Evolutionary conservation across 2,329 filamentous ascomycete species (phyloP), one percentile per base, ranked within the genome.

Genomic region (Colletotrichum tamarilloi): DNA sequence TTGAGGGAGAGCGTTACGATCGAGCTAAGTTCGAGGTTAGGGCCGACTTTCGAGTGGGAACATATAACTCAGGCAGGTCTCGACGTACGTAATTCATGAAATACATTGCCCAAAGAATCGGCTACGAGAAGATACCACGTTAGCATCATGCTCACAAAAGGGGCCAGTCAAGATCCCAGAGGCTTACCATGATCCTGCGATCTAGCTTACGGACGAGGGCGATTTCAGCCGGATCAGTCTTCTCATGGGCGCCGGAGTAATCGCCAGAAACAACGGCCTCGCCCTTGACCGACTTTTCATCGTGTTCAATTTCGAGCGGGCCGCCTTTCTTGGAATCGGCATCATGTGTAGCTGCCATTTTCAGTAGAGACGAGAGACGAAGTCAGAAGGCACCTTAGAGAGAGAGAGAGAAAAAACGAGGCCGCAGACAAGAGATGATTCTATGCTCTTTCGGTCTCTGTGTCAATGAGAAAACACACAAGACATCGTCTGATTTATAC

Each of bases 151-250:
- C n/a, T 24, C 12, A 32, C 7, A 11, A 11, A 19, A 16, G 8
- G 19, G 12, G n/a, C 24, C 2, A 19, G 9, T 2, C 14, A 8
- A 26, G 32, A 42, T 12, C 8, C 14, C 7, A 30, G 30, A 3
- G 28, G 38, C 66, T 68, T 66, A 77, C 77, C 77, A 78, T 77
- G 16, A 78, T 78, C 63, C 68, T 75, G 2, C 74, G 55, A 24
- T 79, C 77, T 6, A 78, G 69, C 71, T 78, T 78, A 7, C 77
- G 58, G 6, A 78, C 77, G 2, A 78, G 72, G 2, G 76, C 73
- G 42, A 77, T 78, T 64, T 78, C 77, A 3, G 65, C 74, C 28
- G 76, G 77, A 30, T 77, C 73, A 1, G 72, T 75, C 46, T 78
- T 78, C 16, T 22, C 46, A 16, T 83, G 81, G 9, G 74, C 76